Conservation (phyloP, 352 stramenopile genomes). For the Phytophthora tentaculata region DNA sequence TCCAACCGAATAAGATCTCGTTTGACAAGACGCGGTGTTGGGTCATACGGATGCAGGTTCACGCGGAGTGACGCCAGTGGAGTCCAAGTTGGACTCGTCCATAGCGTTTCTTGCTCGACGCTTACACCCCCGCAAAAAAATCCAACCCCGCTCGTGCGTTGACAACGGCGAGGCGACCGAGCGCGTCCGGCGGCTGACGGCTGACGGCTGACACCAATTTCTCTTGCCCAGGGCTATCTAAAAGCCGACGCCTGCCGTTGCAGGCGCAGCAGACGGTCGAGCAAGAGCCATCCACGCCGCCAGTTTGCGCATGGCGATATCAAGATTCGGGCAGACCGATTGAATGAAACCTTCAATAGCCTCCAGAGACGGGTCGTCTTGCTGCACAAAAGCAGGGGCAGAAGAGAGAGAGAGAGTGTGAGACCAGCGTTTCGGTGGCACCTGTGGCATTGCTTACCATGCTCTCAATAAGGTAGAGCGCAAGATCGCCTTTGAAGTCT, state of each 20-base stretch:
- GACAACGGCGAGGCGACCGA: slow-evolving; percentile 21
- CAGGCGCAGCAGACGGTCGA: slow-evolving; percentile 26
- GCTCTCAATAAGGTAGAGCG: slow-evolving; percentile 88
- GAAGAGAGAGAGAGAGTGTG: slow-evolving; percentile 1
- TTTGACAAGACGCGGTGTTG: slow-evolving; percentile 22
- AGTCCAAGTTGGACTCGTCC: slow-evolving; percentile 7
- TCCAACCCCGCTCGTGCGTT: slow-evolving; percentile 7
- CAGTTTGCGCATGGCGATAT: slow-evolving; percentile 83
- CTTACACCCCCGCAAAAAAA: too few relatives aligned
- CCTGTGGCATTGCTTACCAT: slow-evolving; percentile 54
- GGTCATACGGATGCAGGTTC: slow-evolving; percentile 23
- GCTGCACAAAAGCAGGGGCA: slow-evolving; percentile 35
- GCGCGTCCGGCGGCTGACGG: not conserved
- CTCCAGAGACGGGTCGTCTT: slow-evolving; percentile 73
- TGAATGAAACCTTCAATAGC: slow-evolving; percentile 87
- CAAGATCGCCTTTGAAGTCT: slow-evolving; percentile 89
- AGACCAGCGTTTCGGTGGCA: slow-evolving; percentile 21
- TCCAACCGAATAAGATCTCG: slow-evolving; percentile 22
- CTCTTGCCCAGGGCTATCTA: slow-evolving; percentile 10
- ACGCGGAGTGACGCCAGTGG: slow-evolving; percentile 15
- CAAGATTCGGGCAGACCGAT: slow-evolving; percentile 88
- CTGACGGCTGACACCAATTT: slow-evolving; percentile 25
- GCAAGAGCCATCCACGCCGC: slow-evolving; percentile 66
- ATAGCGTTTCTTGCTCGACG: too few relatives aligned
- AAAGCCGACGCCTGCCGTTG: slow-evolving; percentile 16